Evolutionary conservation across 2,329 filamentous ascomycete genomes (phyloP).

Genomic region (Elsinoe ampelina): DNA sequence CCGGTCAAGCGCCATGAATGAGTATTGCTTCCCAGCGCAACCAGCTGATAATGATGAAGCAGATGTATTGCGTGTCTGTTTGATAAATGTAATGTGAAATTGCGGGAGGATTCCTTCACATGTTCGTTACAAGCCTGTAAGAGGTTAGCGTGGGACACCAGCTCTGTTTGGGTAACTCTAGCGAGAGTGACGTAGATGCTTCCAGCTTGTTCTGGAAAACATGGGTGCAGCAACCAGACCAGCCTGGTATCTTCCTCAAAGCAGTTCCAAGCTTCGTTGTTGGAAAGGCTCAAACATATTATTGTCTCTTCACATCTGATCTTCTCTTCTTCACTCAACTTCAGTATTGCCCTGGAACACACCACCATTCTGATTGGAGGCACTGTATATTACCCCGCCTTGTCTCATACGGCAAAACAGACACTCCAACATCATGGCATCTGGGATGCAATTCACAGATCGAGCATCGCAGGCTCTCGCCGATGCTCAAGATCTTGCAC

Average conservation of each 20-base stretch:
- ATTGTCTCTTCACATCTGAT: not conserved
- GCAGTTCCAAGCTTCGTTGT: not conserved
- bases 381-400: not conserved
- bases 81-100: no score
- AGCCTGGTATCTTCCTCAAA: constrained; percentile 1
- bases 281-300: not conserved
- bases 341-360: not conserved
- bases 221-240: not conserved
- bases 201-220: constrained; percentile 9
- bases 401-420: not conserved
- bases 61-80: no score
- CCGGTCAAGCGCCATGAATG: not conserved
- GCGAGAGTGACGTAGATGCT: constrained; percentile 10
- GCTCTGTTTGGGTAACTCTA: not conserved
- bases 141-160: no score
- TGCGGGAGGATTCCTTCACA: no score
- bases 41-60: no score
- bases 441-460: constrained; percentile 87
- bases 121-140: no score
- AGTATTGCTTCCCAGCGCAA: not conserved
- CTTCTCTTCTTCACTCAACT: not conserved
- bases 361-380: not conserved
- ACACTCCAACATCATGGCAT: constrained; percentile 46
- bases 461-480: constrained; percentile 80
- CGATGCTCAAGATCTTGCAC: constrained; percentile 78